Evolutionary conservation across 768 basidiomycete genomes (phyloP).

Genomic region (Nidularia pulvinata): DNA sequence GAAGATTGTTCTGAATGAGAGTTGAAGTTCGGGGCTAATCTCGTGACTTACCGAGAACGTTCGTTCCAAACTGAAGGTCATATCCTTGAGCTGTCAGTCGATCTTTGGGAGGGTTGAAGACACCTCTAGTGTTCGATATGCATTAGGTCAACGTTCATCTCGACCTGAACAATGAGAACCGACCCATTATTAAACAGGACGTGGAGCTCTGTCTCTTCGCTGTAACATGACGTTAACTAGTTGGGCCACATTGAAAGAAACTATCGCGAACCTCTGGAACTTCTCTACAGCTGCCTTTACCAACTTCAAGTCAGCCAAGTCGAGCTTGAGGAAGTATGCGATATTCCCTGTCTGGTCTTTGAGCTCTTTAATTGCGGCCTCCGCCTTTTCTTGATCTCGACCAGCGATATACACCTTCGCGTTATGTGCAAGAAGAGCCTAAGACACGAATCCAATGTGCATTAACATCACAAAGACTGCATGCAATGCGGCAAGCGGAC

Average conservation of each 20-base stretch:
- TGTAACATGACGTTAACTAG: not conserved
- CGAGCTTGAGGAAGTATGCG: not conserved
- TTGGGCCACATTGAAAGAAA: not conserved
- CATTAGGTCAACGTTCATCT: not conserved
- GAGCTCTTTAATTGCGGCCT: not conserved
- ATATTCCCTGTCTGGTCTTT: not conserved
- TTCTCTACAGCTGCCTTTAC: not conserved
- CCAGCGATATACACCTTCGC: too few species aligned
- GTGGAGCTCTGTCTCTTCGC: not conserved
- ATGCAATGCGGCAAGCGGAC: too few species aligned
- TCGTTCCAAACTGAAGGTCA: not conserved
- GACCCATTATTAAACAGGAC: not conserved
- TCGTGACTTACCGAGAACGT: not conserved
- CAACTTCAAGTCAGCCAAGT: not conserved
- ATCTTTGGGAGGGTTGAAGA: not conserved
- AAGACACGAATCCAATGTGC: too few species aligned
- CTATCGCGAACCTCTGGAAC: not conserved
- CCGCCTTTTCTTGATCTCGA: not conserved
- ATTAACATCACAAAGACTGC: too few species aligned
- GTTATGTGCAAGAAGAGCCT: too few species aligned
- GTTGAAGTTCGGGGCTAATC: not conserved
- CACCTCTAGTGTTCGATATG: not conserved
- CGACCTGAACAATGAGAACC: not conserved
- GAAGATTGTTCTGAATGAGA: not conserved
- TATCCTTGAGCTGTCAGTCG: constrained; percentile 4